A percentile compares a stretch with the other conserved stretches of the same genome.
Conservation (phyloP, 495 filamentous ascomycete species). For the Aspergillus carlsbadensis region DNA sequence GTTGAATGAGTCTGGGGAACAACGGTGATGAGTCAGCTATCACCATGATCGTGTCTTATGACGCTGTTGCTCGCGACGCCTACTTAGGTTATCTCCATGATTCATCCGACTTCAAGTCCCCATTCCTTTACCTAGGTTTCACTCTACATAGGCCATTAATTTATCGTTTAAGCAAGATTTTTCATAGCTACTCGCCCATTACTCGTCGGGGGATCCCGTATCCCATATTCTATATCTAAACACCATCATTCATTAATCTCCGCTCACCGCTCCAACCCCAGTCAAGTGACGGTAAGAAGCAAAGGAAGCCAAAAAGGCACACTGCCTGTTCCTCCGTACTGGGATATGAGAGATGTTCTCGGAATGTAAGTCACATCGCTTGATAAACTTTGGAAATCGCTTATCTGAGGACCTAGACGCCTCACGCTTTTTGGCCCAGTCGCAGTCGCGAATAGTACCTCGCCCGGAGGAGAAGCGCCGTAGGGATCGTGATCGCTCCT, state of each 20-base stretch:
- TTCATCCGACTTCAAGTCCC: constrained; percentile 1
- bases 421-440: constrained; percentile 95
- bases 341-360: constrained; percentile 77
- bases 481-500: constrained; percentile 48
- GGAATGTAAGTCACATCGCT: constrained; percentile 70
- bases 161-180: background rate
- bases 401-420: constrained; percentile 63
- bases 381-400: no score
- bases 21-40: constrained; percentile 42
- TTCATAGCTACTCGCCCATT: no score
- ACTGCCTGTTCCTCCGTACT: background rate
- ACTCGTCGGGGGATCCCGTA: no score
- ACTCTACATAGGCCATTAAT: background rate
- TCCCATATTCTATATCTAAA: background rate
- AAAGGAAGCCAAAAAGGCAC: background rate
- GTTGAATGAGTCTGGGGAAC: background rate
- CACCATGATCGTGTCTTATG: constrained; percentile 41
- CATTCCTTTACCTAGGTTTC: background rate
- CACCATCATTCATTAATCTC: background rate
- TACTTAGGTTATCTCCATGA: constrained; percentile 13
- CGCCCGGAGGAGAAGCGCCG: constrained; percentile 58
- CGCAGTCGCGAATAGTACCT: constrained; percentile 80
- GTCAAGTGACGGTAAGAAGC: background rate
- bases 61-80: constrained; percentile 23
- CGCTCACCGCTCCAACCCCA: constrained; percentile 16